Percentiles rank a stretch among this genome's conserved stretches.
These are phyloP conservation scores for Bruguiera hainesii DNA, from an alignment of 441 rosid species.

Conservation along the genomic window DNA sequence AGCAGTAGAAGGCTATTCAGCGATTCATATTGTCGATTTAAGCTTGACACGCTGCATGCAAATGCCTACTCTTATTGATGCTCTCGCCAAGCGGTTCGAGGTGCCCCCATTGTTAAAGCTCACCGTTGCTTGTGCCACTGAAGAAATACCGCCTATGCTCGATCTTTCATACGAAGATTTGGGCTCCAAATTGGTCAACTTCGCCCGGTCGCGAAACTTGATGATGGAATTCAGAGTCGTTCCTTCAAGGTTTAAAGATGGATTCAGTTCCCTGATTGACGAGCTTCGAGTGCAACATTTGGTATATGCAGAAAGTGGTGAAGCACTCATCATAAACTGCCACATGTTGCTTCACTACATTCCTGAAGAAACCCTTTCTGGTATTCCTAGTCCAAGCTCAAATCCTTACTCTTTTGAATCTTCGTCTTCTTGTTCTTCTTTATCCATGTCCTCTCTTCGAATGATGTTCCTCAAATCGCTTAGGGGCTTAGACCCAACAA, in stretches of 20 bases:
- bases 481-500: slow-evolving; percentile 59
- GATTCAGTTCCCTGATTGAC: slow-evolving; percentile 58
- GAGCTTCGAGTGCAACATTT: slow-evolving; percentile 55
- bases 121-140: slow-evolving; percentile 47
- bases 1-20: slow-evolving; percentile 62
- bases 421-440: slow-evolving; percentile 5
- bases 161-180: slow-evolving; percentile 60
- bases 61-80: slow-evolving; percentile 79
- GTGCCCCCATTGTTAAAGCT: slow-evolving; percentile 61
- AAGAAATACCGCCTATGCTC: slow-evolving; percentile 53
- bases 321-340: slow-evolving; percentile 75
- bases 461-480: slow-evolving; percentile 52
- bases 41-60: slow-evolving; percentile 93
- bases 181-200: slow-evolving; percentile 59
- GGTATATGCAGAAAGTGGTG: slow-evolving; percentile 37
- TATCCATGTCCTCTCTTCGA: slow-evolving; percentile 28
- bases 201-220: slow-evolving; percentile 66
- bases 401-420: slow-evolving; percentile 28
- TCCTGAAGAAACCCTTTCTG: slow-evolving; percentile 53
- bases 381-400: slow-evolving; percentile 15
- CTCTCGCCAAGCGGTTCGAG: slow-evolving; percentile 50
- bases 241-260: slow-evolving; percentile 55
- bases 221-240: slow-evolving; percentile 53
- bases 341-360: slow-evolving; percentile 82
- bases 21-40: slow-evolving; percentile 77